Conservation (phyloP, 805 yeast genomes). For the Wilhelminamyces savonicus region DNA sequence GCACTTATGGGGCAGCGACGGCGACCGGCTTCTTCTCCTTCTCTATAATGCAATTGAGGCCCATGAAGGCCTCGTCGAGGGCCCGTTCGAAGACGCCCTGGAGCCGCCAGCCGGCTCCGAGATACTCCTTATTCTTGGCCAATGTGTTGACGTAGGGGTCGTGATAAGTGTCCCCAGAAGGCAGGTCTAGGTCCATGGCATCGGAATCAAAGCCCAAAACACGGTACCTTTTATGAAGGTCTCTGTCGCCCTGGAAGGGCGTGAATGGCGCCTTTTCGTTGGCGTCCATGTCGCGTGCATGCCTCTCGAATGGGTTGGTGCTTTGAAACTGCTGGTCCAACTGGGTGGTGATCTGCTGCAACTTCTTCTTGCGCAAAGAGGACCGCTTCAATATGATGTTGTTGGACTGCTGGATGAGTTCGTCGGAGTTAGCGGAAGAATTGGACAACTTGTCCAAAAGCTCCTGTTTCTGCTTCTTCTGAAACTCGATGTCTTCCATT, state of each 20-base stretch:
- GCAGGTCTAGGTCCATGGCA: constrained; percentile 30
- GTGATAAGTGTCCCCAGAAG: constrained; percentile 44
- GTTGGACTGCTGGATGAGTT: constrained; percentile 33
- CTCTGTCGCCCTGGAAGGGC: constrained; percentile 89
- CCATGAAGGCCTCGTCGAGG: constrained; percentile 83
- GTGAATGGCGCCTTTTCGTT: constrained; percentile 62
- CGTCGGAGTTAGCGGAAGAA: constrained; percentile 29
- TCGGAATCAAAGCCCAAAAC: constrained; percentile 24
- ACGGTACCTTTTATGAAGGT: constrained; percentile 44
- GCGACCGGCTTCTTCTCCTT: too few species aligned
- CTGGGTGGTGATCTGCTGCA: constrained; percentile 56
- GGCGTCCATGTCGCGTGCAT: constrained; percentile 13
- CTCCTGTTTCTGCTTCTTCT: constrained; percentile 37
- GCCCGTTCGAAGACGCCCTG: constrained; percentile 67
- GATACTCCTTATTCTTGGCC: constrained; percentile 55
- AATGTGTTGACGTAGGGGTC: constrained; percentile 44
- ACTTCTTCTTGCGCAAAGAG: constrained; percentile 55
- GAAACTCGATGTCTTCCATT: constrained; percentile 66
- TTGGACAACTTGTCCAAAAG: constrained; percentile 36
- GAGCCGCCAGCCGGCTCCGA: constrained; percentile 82
- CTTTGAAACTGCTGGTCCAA: constrained; percentile 33
- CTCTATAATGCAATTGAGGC: constrained; percentile 75
- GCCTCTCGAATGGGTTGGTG: constrained; percentile 19
- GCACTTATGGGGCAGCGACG: too few species aligned
- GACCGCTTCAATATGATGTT: constrained; percentile 49